These are phyloP conservation scores for Botrytis byssoidea DNA, from an alignment of 2,329 filamentous ascomycete species.

Conservation along the genomic window DNA sequence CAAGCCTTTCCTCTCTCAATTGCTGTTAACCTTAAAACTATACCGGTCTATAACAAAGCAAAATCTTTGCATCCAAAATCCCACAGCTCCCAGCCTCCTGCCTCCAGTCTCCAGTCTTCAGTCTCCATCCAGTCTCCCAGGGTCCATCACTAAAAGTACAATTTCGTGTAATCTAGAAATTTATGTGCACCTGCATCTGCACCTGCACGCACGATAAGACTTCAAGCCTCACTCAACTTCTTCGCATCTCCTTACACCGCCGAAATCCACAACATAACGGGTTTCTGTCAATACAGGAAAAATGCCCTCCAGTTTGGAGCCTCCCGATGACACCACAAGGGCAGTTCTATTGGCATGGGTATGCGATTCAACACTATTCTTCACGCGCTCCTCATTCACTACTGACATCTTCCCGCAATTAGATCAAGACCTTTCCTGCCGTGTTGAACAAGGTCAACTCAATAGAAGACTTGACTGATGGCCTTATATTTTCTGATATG, in stretches of 20 bases:
- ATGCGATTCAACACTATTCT: constrained; percentile 30
- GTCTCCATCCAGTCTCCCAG: background rate
- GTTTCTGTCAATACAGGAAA: constrained; percentile 10
- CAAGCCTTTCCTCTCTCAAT: background rate
- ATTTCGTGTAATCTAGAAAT: constrained; percentile 20
- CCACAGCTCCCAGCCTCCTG: background rate
- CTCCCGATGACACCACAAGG: constrained; percentile 34
- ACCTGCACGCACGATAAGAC: constrained; percentile 20
- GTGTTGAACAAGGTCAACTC: constrained; percentile 31
- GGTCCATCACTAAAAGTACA: constrained; percentile 14
- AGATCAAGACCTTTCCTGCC: constrained; percentile 42
- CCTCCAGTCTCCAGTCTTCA: background rate
- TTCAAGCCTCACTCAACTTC: constrained; percentile 19
- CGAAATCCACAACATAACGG: constrained; percentile 16
- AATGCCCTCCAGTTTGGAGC: constrained; percentile 21
- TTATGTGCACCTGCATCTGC: constrained; percentile 17
- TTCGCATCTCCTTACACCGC: constrained; percentile 21
- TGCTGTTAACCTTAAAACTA: background rate
- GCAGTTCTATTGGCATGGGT: constrained; percentile 58
- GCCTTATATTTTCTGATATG: constrained; percentile 38
- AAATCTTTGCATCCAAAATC: background rate
- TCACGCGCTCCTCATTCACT: constrained; percentile 11
- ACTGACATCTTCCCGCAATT: constrained; percentile 8
- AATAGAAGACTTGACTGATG: constrained; percentile 40
- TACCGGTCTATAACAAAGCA: background rate